Evolutionary conservation across 2,329 filamentous ascomycete genomes (phyloP).

Genomic region (Ceratocystiopsis minuta): DNA sequence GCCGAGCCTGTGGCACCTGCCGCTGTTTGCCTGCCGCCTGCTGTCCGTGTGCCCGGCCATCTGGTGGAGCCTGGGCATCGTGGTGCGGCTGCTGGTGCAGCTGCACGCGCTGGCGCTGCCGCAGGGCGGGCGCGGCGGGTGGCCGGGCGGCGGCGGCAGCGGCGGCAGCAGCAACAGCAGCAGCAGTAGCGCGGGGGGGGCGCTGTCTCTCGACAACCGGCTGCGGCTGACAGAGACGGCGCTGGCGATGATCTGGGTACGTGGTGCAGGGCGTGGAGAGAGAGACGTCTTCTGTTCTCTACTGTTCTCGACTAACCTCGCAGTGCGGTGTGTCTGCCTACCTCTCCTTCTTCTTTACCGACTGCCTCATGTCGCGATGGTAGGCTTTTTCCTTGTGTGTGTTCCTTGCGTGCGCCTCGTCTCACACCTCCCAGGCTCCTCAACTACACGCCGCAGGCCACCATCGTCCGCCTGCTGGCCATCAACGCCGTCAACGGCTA

Average conservation of each 20-base stretch:
- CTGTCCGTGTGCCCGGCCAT: constrained; percentile 52
- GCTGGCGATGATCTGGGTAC: constrained; percentile 56
- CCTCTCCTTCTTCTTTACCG: constrained; percentile 67
- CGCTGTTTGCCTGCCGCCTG: constrained; percentile 54
- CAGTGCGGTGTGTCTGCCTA: constrained; percentile 63
- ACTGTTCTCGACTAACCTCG: constrained; percentile 1
- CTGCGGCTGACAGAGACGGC: constrained; percentile 49
- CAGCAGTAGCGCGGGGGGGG: background rate
- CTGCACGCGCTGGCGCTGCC: constrained; percentile 23
- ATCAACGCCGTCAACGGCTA: constrained; percentile 60
- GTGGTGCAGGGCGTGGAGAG: background rate
- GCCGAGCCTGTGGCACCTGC: constrained; percentile 52
- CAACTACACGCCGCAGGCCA: constrained; percentile 66
- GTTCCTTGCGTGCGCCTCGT: background rate
- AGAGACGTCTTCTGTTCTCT: background rate
- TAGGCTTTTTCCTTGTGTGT: constrained; percentile 17
- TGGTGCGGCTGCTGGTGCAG: constrained; percentile 48
- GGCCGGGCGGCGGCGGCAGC: constrained; percentile 15
- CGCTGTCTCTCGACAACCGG: constrained; percentile 21
- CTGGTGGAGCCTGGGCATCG: constrained; percentile 54
- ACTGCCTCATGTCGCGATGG: constrained; percentile 74
- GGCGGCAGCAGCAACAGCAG: constrained; percentile 4
- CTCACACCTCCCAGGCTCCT: constrained; percentile 40
- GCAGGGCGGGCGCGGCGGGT: constrained; percentile 1
- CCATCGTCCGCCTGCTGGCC: constrained; percentile 60